Evolutionary conservation across 2,329 filamentous ascomycete species (phyloP), one percentile per base, ranked within the genome.

Genomic region (Cladosporium sp.): DNA sequence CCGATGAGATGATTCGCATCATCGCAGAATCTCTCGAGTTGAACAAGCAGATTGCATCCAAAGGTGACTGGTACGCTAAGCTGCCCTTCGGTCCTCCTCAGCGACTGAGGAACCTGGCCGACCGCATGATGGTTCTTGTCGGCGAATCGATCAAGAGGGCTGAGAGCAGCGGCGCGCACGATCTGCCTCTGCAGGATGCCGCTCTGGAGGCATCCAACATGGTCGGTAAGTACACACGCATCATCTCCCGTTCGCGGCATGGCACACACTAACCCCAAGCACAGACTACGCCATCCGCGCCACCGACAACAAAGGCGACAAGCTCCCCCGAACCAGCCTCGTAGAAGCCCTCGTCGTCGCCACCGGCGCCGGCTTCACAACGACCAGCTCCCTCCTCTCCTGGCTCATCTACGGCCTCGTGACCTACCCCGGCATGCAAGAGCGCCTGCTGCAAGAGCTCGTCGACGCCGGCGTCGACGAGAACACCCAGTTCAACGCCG

Each of bases 321-420:
- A 79, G 55, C 66, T 83, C 1, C 77, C 80, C 0, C 64, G 69
- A 32, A 64, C 70, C 3, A 67, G 64, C 45, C 59, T 73, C 9
- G 64, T 76, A 31, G 56, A 68, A 31, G 65, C 68, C 1, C 67
- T 82, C 0, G 67, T 82, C 2, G 77, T 82, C 3, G 73, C 74
- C 4, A 79, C 75, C 0, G 80, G 72, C 3, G 81, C 81, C 2
- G 81, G 81, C 18, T 84, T 84, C 68, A 81, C 77, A 1, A 84
- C 81, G 0, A 84, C 78, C 0, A 77, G 74, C 4, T 78, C 78
- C 0, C 72, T 83, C 3, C 70, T 83, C 2, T 80, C 78, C 0
- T 84, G 80, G 81, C 68, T 79, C 1, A 61, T 82, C 37, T 83
- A 81, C 61, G 71, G 73, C 4, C 65, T 82, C 1, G 73, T 77